Evolutionary conservation across 2,329 filamentous ascomycete genomes (phyloP).

Genomic region (Talaromyces sp.): DNA sequence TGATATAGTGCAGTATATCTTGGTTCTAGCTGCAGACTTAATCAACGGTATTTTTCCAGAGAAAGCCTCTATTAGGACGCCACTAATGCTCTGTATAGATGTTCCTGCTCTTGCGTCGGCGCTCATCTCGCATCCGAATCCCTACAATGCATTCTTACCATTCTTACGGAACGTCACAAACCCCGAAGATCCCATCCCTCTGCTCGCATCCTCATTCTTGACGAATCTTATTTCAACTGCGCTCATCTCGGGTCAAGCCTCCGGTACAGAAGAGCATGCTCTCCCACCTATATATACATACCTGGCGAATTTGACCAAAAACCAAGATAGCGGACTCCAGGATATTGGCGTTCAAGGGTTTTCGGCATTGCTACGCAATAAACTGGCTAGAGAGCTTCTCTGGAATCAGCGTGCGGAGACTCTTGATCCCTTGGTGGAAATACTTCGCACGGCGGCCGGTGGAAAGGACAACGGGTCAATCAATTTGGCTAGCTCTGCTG

Average conservation of each 20-base stretch:
- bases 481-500: constrained; percentile 46
- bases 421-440: constrained; percentile 74
- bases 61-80: not conserved
- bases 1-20: constrained; percentile 91
- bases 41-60: constrained; percentile 65
- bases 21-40: constrained; percentile 84
- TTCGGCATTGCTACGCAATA: constrained; percentile 76
- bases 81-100: constrained; percentile 53
- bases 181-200: constrained; percentile 80
- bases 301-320: constrained; percentile 78
- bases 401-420: constrained; percentile 91
- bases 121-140: constrained; percentile 68
- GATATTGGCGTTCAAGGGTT: constrained; percentile 94
- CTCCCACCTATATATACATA: constrained; percentile 83
- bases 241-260: constrained; percentile 59
- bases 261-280: constrained; percentile 66
- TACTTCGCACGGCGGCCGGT: constrained; percentile 74
- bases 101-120: constrained; percentile 75
- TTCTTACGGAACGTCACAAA: constrained; percentile 81
- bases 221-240: constrained; percentile 71
- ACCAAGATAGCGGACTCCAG: constrained; percentile 82
- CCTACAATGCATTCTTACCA: constrained; percentile 75
- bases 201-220: constrained; percentile 85
- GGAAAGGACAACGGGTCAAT: constrained; percentile 65
- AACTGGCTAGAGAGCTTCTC: constrained; percentile 74